These are phyloP conservation scores for Chaetomium cochliodes DNA, from an alignment of 495 filamentous ascomycete genomes.

Conservation along the genomic window DNA sequence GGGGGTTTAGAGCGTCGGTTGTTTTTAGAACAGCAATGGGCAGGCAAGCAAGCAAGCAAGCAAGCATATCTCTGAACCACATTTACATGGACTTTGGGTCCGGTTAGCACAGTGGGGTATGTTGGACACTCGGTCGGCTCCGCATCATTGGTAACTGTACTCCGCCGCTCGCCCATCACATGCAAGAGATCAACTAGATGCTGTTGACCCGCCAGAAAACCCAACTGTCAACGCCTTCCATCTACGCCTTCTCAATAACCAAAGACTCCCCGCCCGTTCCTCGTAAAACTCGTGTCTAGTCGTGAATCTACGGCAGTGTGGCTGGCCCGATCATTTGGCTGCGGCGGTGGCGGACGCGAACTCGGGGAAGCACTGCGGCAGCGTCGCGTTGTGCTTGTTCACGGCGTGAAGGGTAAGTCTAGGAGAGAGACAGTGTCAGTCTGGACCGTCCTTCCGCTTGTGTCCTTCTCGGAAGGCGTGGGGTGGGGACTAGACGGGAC, in stretches of 20 bases:
- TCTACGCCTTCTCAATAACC: conserved; percentile 11
- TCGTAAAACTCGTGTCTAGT: conserved; percentile 15
- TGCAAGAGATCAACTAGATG: neutral
- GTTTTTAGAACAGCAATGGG: neutral
- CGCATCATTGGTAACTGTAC: neutral
- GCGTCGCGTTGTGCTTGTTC: conserved; percentile 56
- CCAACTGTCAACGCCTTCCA: conserved; percentile 16
- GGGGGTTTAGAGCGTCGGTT: neutral
- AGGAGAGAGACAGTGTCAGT: neutral
- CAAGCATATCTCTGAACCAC: neutral
- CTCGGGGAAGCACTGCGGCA: conserved; percentile 54
- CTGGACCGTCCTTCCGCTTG: neutral
- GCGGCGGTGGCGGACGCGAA: conserved; percentile 30
- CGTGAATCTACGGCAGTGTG: conserved; percentile 10
- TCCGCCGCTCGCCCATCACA: neutral
- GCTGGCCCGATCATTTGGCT: conserved; percentile 18
- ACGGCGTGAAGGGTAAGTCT: conserved; percentile 53
- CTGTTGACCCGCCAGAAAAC: neutral
- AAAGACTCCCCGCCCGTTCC: conserved; percentile 1
- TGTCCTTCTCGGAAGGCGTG: no score
- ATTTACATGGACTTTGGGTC: neutral
- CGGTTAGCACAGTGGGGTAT: neutral
- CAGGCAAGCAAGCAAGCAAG: conserved; percentile 1
- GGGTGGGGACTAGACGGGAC: neutral
- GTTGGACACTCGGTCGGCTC: neutral